Conservation (phyloP, 768 basidiomycete genomes). For the Clavaria fumosa region DNA sequence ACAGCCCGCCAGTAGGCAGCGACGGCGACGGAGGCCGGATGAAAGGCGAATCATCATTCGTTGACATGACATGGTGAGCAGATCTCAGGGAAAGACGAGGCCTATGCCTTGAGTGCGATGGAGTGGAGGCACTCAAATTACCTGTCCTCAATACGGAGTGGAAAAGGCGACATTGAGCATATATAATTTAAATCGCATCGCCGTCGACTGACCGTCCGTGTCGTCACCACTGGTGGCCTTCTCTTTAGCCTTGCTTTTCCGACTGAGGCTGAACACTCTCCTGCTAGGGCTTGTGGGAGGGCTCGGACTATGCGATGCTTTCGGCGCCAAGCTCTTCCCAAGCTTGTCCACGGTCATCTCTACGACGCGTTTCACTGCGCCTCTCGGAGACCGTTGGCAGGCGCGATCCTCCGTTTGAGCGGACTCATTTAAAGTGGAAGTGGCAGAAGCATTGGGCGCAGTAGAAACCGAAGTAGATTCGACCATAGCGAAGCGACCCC, state of each 20-base stretch:
- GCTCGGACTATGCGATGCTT: slow-evolving; percentile 20
- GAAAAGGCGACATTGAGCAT: neutral
- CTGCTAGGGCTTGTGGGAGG: slow-evolving; percentile 20
- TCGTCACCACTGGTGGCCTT: slow-evolving; percentile 6
- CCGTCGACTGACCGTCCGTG: slow-evolving; percentile 18
- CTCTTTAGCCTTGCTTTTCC: slow-evolving; percentile 35
- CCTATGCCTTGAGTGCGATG: slow-evolving; percentile 14
- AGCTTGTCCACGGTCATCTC: slow-evolving; percentile 38
- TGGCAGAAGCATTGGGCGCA: too few relatives aligned
- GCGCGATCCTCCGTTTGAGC: too few relatives aligned
- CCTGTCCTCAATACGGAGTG: neutral
- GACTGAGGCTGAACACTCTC: slow-evolving; percentile 40
- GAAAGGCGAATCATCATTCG: slow-evolving; percentile 43
- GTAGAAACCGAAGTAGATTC: too few relatives aligned
- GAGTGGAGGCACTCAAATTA: slow-evolving; percentile 15
- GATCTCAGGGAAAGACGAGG: slow-evolving; percentile 7
- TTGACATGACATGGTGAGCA: too few relatives aligned
- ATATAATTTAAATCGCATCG: slow-evolving; percentile 6
- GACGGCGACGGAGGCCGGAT: slow-evolving; percentile 62
- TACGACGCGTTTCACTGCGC: slow-evolving; percentile 38
- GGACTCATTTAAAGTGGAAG: too few relatives aligned
- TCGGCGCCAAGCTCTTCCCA: slow-evolving; percentile 38
- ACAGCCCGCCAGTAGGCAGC: slow-evolving; percentile 23
- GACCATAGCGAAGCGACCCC: too few relatives aligned
- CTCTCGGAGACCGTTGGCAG: slow-evolving; percentile 25